These are phyloP conservation scores for Hypoxylon sp. DNA, from an alignment of 2,329 filamentous ascomycete genomes.

Conservation along the genomic window DNA sequence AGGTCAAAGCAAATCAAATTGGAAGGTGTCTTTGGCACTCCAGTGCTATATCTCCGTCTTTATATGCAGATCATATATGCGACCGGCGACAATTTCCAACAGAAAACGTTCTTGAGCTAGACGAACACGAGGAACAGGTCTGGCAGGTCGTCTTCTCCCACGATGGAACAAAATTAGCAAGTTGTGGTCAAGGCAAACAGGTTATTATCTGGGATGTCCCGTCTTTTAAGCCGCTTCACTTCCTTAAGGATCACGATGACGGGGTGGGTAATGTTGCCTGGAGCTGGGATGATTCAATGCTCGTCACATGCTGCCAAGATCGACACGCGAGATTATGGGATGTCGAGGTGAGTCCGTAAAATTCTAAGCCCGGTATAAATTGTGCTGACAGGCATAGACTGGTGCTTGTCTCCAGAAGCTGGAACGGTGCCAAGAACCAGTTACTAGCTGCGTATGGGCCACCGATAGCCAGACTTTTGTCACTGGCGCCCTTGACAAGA, in stretches of 20 bases:
- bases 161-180: slow-evolving; percentile 85
- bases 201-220: slow-evolving; percentile 87
- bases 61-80: slow-evolving; percentile 91
- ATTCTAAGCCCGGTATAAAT: neutral
- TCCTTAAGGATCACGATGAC: slow-evolving; percentile 74
- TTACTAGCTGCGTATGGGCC: slow-evolving; percentile 92
- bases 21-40: slow-evolving; percentile 91
- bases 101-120: slow-evolving; percentile 77
- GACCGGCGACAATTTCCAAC: slow-evolving; percentile 85
- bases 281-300: slow-evolving; percentile 90
- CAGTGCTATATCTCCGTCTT: slow-evolving; percentile 79
- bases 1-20: slow-evolving; percentile 88
- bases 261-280: slow-evolving; percentile 87
- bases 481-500: slow-evolving; percentile 80
- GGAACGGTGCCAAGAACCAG: slow-evolving; percentile 82
- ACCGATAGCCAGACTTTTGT: slow-evolving; percentile 83
- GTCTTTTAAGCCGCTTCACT: slow-evolving; percentile 75
- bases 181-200: slow-evolving; percentile 80
- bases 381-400: slow-evolving; percentile 62
- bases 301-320: slow-evolving; percentile 87
- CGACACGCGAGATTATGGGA: slow-evolving; percentile 83
- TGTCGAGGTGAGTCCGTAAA: slow-evolving; percentile 67
- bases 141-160: slow-evolving; percentile 95
- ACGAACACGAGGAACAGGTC: slow-evolving; percentile 83
- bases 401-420: slow-evolving; percentile 75